Percentiles rank a stretch among this genome's conserved stretches.
Evolutionary conservation across 148 eudicot species (phyloP).

Genomic region (Cornus kousa): DNA sequence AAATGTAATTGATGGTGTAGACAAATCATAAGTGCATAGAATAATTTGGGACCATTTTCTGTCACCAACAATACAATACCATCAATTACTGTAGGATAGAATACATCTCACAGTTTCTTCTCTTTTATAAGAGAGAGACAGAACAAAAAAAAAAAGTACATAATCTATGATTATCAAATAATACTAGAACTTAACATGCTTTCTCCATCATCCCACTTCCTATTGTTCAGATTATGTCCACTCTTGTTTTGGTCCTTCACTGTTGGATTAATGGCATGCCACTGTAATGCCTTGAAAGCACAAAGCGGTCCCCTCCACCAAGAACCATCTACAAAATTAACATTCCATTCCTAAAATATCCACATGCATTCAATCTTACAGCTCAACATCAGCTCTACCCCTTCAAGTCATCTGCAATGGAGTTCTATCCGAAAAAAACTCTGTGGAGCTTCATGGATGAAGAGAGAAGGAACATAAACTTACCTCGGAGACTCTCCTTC

Average conservation of each 20-base stretch:
- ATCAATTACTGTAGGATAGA: too few species aligned
- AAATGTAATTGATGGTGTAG: not conserved
- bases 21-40: too few species aligned
- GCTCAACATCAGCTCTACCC: conserved; percentile 10
- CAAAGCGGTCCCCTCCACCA: conserved; percentile 12
- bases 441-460: conserved; percentile 31
- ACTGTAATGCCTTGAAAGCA: not conserved
- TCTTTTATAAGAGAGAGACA: too few species aligned
- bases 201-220: too few species aligned
- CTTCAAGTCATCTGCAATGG: conserved; percentile 17
- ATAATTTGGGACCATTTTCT: too few species aligned
- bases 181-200: not conserved
- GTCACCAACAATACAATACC: too few species aligned
- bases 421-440: conserved; percentile 9
- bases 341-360: not conserved
- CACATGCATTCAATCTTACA: conserved; percentile 4
- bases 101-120: too few species aligned
- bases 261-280: not conserved
- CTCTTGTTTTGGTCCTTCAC: not conserved
- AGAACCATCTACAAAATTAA: conserved; percentile 2
- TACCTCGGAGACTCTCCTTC: conserved; percentile 33
- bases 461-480: conserved; percentile 24
- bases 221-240: not conserved
- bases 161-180: too few species aligned
- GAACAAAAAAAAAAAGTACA: too few species aligned